Conservation (phyloP, 2,329 filamentous ascomycete genomes). For the Cytospora paraplurivora region DNA sequence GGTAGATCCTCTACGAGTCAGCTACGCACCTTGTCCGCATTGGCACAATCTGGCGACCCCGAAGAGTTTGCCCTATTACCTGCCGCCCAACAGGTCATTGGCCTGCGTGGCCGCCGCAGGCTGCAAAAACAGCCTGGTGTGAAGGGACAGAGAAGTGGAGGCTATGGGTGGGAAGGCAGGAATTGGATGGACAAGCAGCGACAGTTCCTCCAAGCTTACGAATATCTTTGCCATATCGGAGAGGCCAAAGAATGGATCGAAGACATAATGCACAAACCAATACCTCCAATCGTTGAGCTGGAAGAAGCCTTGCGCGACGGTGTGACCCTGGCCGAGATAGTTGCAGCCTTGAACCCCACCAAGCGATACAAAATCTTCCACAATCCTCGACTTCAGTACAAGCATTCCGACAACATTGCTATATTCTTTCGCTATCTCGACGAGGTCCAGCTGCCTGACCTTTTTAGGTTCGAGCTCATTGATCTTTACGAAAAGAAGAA, state of each 20-base stretch:
- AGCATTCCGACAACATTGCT: slow-evolving; percentile 97
- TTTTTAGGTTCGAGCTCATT: slow-evolving; percentile 96
- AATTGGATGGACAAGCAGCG: slow-evolving; percentile 99
- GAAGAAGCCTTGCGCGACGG: slow-evolving; percentile 92
- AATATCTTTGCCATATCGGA: slow-evolving; percentile 98
- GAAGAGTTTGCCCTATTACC: slow-evolving; percentile 82
- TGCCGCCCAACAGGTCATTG: slow-evolving; percentile 81
- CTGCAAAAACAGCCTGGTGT: slow-evolving; percentile 68
- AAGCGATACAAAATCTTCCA: slow-evolving; percentile 81
- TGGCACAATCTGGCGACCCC: slow-evolving; percentile 72
- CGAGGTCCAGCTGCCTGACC: slow-evolving; percentile 87
- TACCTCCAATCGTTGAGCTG: slow-evolving; percentile 89
- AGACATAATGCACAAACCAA: slow-evolving; percentile 77
- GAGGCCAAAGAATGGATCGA: slow-evolving; percentile 99
- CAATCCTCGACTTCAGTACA: slow-evolving; percentile 81
- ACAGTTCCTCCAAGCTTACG: slow-evolving; percentile 94
- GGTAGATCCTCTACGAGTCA: slow-evolving; percentile 89
- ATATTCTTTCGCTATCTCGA: slow-evolving; percentile 93
- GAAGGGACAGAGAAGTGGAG: slow-evolving; percentile 47
- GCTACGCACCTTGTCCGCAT: slow-evolving; percentile 80
- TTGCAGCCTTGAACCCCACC: slow-evolving; percentile 82
- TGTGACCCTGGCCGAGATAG: slow-evolving; percentile 90
- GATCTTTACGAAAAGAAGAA: slow-evolving; percentile 99
- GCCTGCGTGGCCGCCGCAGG: slow-evolving; percentile 79
- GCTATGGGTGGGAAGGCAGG: slow-evolving; percentile 74